These are phyloP conservation scores for Penicillium macrosclerotiorum DNA, from an alignment of 495 filamentous ascomycete genomes.

Conservation along the genomic window DNA sequence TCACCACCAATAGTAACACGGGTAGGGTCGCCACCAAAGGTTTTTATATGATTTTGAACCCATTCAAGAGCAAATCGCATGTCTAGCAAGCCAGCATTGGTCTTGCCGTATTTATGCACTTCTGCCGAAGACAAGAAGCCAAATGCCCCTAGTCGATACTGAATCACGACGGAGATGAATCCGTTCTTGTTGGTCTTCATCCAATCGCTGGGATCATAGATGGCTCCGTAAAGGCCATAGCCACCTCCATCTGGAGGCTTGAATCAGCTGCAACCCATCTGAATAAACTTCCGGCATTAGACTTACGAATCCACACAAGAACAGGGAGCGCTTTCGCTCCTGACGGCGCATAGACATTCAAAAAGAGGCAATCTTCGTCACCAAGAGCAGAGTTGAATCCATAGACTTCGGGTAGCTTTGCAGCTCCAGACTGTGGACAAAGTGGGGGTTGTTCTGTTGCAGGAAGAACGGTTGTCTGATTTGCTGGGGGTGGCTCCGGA, in stretches of 20 bases:
- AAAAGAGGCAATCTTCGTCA: slow-evolving; percentile 67
- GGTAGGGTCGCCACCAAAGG: slow-evolving; percentile 42
- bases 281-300: not conserved
- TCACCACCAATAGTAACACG: slow-evolving; percentile 38
- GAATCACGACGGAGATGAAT: slow-evolving; percentile 12
- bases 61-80: slow-evolving; percentile 60
- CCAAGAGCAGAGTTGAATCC: slow-evolving; percentile 11
- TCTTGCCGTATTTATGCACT: slow-evolving; percentile 2
- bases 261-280: not conserved
- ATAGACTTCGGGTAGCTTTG: slow-evolving; percentile 6
- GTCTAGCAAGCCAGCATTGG: slow-evolving; percentile 55
- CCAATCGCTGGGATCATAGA: slow-evolving; percentile 10
- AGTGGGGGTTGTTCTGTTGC: slow-evolving; percentile 10
- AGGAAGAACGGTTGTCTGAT: slow-evolving; percentile 2
- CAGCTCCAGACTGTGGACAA: slow-evolving; percentile 18
- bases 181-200: slow-evolving; percentile 8
- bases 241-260: slow-evolving; percentile 9
- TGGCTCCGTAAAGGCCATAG: slow-evolving; percentile 9
- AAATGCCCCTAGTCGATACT: slow-evolving; percentile 17
- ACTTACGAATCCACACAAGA: slow-evolving; percentile 15
- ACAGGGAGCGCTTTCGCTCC: slow-evolving; percentile 33
- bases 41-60: slow-evolving; percentile 46
- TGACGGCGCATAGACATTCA: slow-evolving; percentile 62
- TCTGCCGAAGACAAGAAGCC: slow-evolving; percentile 13
- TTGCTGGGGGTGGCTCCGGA: slow-evolving; percentile 22